Evolutionary conservation across 2,329 filamentous ascomycete species (phyloP).

Genomic region (Hypoxylon sp.): DNA sequence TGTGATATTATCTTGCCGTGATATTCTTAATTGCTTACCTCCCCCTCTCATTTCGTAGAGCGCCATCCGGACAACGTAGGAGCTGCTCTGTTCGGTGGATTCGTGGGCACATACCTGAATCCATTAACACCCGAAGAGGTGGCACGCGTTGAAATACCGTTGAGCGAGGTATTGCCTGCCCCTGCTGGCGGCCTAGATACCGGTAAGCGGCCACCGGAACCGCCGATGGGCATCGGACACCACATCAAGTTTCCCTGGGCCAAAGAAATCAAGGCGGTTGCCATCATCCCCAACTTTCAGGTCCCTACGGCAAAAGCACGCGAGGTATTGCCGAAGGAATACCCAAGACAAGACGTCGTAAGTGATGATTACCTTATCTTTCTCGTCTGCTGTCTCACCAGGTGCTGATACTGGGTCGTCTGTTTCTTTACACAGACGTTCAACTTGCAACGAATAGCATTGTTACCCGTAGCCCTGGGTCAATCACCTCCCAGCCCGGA

Average conservation of each 20-base stretch:
- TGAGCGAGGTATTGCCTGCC: constrained; percentile 89
- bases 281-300: constrained; percentile 95
- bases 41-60: constrained; percentile 56
- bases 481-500: constrained; percentile 90
- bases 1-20: background rate
- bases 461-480: constrained; percentile 88
- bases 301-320: constrained; percentile 93
- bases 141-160: constrained; percentile 89
- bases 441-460: constrained; percentile 92
- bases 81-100: constrained; percentile 92
- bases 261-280: constrained; percentile 93
- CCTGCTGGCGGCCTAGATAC: constrained; percentile 93
- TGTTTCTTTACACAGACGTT: constrained; percentile 70
- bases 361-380: constrained; percentile 40
- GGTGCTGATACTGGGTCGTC: constrained; percentile 35
- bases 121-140: constrained; percentile 89
- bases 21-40: constrained; percentile 14
- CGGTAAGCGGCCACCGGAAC: constrained; percentile 82
- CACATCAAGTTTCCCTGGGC: constrained; percentile 97
- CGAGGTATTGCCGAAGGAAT: constrained; percentile 80
- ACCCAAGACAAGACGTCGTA: constrained; percentile 84
- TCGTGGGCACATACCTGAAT: constrained; percentile 95
- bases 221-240: constrained; percentile 91
- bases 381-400: background rate
- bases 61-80: constrained; percentile 94